Evolutionary conservation across 495 filamentous ascomycete genomes (phyloP).

Genomic region (Penicillium ochrochloron): DNA sequence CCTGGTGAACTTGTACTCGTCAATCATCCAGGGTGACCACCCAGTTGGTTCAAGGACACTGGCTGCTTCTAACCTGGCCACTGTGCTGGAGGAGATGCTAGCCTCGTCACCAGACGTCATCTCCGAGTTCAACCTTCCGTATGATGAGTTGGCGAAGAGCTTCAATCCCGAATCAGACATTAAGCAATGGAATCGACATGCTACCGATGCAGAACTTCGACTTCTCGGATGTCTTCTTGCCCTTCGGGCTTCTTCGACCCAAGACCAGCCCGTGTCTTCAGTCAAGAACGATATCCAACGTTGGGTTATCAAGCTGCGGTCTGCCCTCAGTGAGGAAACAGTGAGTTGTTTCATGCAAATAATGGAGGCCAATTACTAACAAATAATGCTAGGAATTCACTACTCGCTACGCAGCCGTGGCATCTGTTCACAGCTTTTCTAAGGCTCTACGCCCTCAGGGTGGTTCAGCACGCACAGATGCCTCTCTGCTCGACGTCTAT

Average conservation of each 20-base stretch:
- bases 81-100: conserved; percentile 35
- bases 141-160: conserved; percentile 28
- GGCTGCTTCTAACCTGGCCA: conserved; percentile 43
- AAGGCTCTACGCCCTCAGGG: conserved; percentile 32
- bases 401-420: conserved; percentile 62
- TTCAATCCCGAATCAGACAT: conserved; percentile 33
- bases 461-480: conserved; percentile 33
- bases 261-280: conserved; percentile 13
- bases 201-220: conserved; percentile 48
- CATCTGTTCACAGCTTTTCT: conserved; percentile 43
- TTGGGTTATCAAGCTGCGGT: conserved; percentile 43
- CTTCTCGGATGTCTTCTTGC: conserved; percentile 63
- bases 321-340: conserved; percentile 48
- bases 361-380: not conserved
- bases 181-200: conserved; percentile 46
- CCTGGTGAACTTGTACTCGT: conserved; percentile 37
- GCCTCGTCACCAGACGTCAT: conserved; percentile 21
- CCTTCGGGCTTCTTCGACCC: conserved; percentile 49
- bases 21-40: conserved; percentile 35
- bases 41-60: conserved; percentile 37
- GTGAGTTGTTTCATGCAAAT: conserved; percentile 29
- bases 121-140: conserved; percentile 30
- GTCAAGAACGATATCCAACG: conserved; percentile 30
- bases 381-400: conserved; percentile 60
- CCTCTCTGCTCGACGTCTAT: conserved; percentile 49